A percentile compares a stretch with the other conserved stretches of the same genome.
Conservation (phyloP, 805 yeast genomes). For the Saturnispora sanitii region DNA sequence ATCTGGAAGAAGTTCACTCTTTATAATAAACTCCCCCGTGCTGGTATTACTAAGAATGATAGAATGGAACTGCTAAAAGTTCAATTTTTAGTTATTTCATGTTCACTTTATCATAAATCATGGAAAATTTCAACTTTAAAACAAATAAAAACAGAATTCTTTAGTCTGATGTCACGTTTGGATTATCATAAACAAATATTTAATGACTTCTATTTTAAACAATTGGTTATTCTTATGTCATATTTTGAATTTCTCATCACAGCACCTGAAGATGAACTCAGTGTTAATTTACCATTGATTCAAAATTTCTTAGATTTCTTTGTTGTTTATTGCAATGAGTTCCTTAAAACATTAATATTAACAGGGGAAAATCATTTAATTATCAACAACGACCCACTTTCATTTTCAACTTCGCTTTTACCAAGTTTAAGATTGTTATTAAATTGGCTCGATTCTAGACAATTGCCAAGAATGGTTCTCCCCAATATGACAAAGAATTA, state of each 20-base stretch:
- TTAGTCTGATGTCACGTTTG: slow-evolving; percentile 18
- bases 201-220: slow-evolving; percentile 29
- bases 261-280: slow-evolving; percentile 14
- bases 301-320: slow-evolving; percentile 30
- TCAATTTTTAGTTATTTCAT: slow-evolving; percentile 25
- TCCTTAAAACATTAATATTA: slow-evolving; percentile 16
- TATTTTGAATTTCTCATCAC: slow-evolving; percentile 29
- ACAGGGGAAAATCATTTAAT: background rate
- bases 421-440: slow-evolving; percentile 40
- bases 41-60: slow-evolving; percentile 26
- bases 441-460: slow-evolving; percentile 49
- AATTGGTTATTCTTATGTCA: slow-evolving; percentile 30
- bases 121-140: slow-evolving; percentile 20
- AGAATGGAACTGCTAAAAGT: slow-evolving; percentile 24
- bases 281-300: slow-evolving; percentile 20
- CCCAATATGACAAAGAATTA: slow-evolving; percentile 13
- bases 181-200: slow-evolving; percentile 27
- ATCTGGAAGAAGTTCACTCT: slow-evolving; percentile 22
- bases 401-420: slow-evolving; percentile 21
- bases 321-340: slow-evolving; percentile 31
- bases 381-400: slow-evolving; percentile 4
- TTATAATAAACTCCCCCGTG: slow-evolving; percentile 19
- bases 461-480: slow-evolving; percentile 28
- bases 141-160: slow-evolving; percentile 27
- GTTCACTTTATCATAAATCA: slow-evolving; percentile 31